These are phyloP conservation scores for Monosporascus ibericus DNA, from an alignment of 2,329 filamentous ascomycete genomes.

Conservation along the genomic window DNA sequence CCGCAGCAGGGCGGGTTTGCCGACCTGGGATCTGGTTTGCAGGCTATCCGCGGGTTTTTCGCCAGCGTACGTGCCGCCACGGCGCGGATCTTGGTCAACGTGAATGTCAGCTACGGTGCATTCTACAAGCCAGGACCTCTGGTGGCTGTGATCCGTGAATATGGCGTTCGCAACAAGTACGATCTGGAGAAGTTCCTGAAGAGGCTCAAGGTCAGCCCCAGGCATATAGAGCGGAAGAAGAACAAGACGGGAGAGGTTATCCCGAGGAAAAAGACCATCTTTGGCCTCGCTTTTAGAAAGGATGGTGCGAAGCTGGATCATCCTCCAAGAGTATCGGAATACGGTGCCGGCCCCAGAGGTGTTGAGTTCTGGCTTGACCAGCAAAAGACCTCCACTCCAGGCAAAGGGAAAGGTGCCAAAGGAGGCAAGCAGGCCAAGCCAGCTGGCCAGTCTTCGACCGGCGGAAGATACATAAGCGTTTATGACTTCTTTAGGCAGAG, in stretches of 20 bases:
- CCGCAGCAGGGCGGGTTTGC: neutral
- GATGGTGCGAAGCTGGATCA: conserved; percentile 24
- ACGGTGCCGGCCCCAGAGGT: conserved; percentile 41
- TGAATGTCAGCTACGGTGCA: conserved; percentile 28
- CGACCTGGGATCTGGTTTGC: conserved; percentile 22
- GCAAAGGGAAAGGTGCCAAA: conserved; percentile 17
- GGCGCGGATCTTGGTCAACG: conserved; percentile 28
- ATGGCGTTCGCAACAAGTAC: neutral
- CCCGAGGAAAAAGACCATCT: conserved; percentile 31
- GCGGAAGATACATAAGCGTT: conserved; percentile 42
- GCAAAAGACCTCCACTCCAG: conserved; percentile 8
- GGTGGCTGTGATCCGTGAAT: conserved; percentile 8
- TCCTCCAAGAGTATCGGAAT: conserved; percentile 17
- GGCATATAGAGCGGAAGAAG: conserved; percentile 29
- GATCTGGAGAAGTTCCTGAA: conserved; percentile 31
- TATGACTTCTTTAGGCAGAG: conserved; percentile 40
- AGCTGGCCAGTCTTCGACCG: conserved; percentile 22
- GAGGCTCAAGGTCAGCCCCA: conserved; percentile 29
- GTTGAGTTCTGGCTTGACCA: conserved; percentile 48
- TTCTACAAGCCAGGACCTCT: conserved; percentile 26
- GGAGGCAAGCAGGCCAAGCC: conserved; percentile 22
- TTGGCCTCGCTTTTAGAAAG: conserved; percentile 26
- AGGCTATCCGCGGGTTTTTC: conserved; percentile 28
- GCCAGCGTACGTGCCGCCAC: conserved; percentile 28
- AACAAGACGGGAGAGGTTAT: conserved; percentile 26